These are phyloP conservation scores for Sanghuangporus baumii DNA, from an alignment of 1,284 basidiomycete species.

Conservation along the genomic window DNA sequence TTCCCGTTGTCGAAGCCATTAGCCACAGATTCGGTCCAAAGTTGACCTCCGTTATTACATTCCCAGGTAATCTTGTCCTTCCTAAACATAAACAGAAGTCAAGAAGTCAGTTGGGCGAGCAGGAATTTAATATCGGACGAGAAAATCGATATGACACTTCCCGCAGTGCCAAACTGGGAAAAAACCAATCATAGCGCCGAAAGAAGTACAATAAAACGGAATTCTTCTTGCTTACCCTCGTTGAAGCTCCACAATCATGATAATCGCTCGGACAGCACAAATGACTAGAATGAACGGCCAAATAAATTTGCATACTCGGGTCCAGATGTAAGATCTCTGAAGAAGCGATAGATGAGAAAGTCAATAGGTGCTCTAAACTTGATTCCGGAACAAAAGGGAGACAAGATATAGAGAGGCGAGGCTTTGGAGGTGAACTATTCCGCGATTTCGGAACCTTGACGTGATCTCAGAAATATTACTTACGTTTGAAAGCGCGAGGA, in stretches of 20 bases:
- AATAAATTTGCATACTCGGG: slow-evolving; percentile 59
- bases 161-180: background rate
- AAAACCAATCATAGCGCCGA: background rate
- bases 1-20: slow-evolving; percentile 36
- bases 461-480: slow-evolving; percentile 24
- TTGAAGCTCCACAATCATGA: slow-evolving; percentile 72
- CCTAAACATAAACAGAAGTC: slow-evolving; percentile 31
- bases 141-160: slow-evolving; percentile 16
- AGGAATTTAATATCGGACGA: slow-evolving; percentile 10
- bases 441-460: background rate
- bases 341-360: slow-evolving; percentile 19
- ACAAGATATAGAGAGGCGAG: background rate
- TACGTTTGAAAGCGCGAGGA: slow-evolving; percentile 66
- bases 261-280: slow-evolving; percentile 57
- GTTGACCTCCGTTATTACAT: slow-evolving; percentile 67
- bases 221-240: slow-evolving; percentile 45
- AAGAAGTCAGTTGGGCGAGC: slow-evolving; percentile 14
- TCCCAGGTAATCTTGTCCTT: slow-evolving; percentile 72
- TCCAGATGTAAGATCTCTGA: slow-evolving; percentile 70
- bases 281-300: slow-evolving; percentile 73
- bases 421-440: slow-evolving; percentile 5
- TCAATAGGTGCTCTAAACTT: background rate
- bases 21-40: slow-evolving; percentile 51
- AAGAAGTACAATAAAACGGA: slow-evolving; percentile 15
- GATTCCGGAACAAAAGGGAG: background rate